Evolutionary conservation across 331 rosid genomes (phyloP).

Genomic region (Stylosanthes scabra): DNA sequence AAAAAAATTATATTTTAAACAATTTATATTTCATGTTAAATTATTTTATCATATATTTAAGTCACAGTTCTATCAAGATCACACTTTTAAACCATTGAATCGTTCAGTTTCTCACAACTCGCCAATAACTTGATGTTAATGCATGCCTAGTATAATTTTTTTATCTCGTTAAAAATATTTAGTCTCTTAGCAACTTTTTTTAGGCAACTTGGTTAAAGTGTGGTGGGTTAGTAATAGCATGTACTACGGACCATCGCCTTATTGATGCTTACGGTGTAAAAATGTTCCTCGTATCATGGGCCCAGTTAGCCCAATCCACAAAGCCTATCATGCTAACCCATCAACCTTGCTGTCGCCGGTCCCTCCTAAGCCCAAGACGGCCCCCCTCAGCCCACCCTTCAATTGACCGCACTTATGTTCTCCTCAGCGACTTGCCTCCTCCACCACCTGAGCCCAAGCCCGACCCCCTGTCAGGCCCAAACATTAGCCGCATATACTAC

Average conservation of each 20-base stretch:
- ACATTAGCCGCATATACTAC: constrained; percentile 65
- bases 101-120: too few relatives aligned
- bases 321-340: neutral
- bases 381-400: constrained; percentile 53
- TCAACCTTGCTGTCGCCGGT: constrained; percentile 55
- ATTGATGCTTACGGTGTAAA: constrained; percentile 68
- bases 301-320: constrained; percentile 49
- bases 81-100: too few relatives aligned
- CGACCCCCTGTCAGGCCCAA: neutral
- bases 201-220: constrained; percentile 66
- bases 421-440: constrained; percentile 47
- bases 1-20: too few relatives aligned
- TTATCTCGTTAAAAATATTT: too few relatives aligned
- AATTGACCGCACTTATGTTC: constrained; percentile 54
- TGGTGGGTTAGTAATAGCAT: constrained; percentile 72
- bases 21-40: too few relatives aligned
- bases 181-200: too few relatives aligned
- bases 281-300: constrained; percentile 80
- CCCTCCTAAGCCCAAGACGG: constrained; percentile 64
- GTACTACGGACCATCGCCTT: constrained; percentile 76
- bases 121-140: too few relatives aligned
- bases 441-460: constrained; percentile 16
- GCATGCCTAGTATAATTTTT: too few relatives aligned
- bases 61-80: too few relatives aligned
- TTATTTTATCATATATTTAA: too few relatives aligned